Base-by-base conservation (phyloP, 1,284 basidiomycete species). In the Wallemia hederae region DNA sequence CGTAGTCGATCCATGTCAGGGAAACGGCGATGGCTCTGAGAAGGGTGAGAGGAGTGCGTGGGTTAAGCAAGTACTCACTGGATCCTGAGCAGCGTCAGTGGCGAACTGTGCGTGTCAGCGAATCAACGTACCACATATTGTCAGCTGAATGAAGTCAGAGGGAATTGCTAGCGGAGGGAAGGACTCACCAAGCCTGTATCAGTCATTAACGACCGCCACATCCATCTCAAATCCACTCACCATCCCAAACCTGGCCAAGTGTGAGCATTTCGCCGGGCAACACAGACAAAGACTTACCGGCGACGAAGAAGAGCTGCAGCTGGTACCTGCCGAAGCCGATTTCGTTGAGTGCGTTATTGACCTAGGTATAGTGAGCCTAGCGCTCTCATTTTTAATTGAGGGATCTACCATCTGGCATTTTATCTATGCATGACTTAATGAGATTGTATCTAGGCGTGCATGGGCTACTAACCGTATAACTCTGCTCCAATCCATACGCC, bases 251-350 rank as follows among this genome's bases (percentile, higher is more conserved):
- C 39, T 49, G 22, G n/a, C 5, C 11, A 22, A 11, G 39, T 3
- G 39, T 49, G 39, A 49, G n/a, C n/a, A 49, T 11, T 49, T 11
- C 19, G 39, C n/a, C 3, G 22, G 22, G 5, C 39, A 22, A 22
- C 14, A n/a, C 14, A 5, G 22, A 17, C 11, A n/a, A 49, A 49
- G 14, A n/a, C 39, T 49, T n/a, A 34, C 79, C 80, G 39, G 77
- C 74, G 7, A 80, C 70, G 60, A 75, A 62, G 64, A 80, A 79
- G 31, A 81, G 72, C 68, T 79, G 76, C 63, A 72, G 70, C 65
- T 81, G 79, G 69, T 79, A 81, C 60, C 72, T 71, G 17, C 80
- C 79, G 62, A 78, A 80, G 24, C 80, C 79, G 61, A 81, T 77
- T 62, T 69, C 65, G 24, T 61, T 49, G 60, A 69, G 64, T 11